phyloP scores from a whole-genome alignment of 352 stramenopile species.

The Phytophthora chlamydospora region DNA sequence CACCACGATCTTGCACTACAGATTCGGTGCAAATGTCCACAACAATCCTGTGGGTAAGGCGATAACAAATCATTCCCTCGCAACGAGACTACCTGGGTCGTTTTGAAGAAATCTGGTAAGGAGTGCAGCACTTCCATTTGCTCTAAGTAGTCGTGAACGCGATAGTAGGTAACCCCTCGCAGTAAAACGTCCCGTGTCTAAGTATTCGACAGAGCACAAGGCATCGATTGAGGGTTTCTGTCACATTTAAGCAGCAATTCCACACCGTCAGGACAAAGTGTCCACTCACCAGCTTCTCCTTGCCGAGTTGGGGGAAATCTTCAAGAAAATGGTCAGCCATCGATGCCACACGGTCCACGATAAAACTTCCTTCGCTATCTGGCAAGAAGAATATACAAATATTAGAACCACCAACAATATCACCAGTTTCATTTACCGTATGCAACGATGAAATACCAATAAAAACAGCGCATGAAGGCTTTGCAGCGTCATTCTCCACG shows the following conservation, averaged over 20 bases:
- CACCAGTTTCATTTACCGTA: neutral
- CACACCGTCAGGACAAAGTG: conserved; percentile 17
- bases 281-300: conserved; percentile 38
- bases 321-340: conserved; percentile 87
- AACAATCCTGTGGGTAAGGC: neutral
- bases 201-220: neutral
- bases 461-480: conserved; percentile 46
- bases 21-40: neutral
- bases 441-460: conserved; percentile 49
- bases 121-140: conserved; percentile 89
- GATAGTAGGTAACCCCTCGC: conserved; percentile 74
- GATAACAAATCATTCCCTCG: neutral
- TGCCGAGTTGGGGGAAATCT: conserved; percentile 57
- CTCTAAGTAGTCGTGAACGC: conserved; percentile 88
- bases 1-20: conserved; percentile 87
- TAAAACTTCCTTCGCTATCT: conserved; percentile 94
- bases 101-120: conserved; percentile 57
- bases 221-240: neutral
- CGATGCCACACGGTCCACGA: conserved; percentile 78
- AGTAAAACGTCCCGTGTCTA: conserved; percentile 86
- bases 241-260: neutral
- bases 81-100: conserved; percentile 34
- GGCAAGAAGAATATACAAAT: neutral
- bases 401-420: neutral
- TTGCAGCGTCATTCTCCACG: conserved; percentile 19